Evolutionary conservation across 23 red algal species (phyloP).

Genomic region (Chondrus crispus): DNA sequence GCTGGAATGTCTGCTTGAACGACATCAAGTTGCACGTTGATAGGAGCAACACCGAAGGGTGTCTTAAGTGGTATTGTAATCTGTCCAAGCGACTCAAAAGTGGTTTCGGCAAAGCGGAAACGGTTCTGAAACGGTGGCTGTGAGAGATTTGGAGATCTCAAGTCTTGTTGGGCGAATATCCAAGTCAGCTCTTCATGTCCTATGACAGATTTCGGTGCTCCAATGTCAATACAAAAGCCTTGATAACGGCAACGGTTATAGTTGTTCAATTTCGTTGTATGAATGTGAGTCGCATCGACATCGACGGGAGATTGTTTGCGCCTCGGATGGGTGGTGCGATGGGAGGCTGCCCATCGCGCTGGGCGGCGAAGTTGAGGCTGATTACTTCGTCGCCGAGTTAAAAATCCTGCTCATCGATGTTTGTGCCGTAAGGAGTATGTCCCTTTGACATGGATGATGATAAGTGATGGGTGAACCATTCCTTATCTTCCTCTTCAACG

Average conservation of each 20-base stretch:
- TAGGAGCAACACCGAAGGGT: too few species aligned
- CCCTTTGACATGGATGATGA: neutral
- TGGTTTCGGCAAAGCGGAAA: too few species aligned
- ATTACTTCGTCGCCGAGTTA: neutral
- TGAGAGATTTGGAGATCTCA: neutral
- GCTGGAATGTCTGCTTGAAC: neutral
- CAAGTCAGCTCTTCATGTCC: neutral
- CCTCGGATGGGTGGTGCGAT: neutral
- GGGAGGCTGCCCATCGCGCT: neutral
- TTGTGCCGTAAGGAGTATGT: too few species aligned
- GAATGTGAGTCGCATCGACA: neutral
- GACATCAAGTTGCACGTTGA: too few species aligned
- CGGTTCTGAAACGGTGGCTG: neutral
- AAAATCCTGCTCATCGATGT: too few species aligned
- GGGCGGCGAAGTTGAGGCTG: constrained; percentile 7
- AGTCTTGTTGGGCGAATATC: neutral
- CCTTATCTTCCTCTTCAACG: neutral
- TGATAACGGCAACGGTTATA: neutral
- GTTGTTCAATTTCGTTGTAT: neutral
- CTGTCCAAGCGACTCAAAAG: too few species aligned
- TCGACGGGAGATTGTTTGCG: neutral
- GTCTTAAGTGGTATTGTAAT: too few species aligned
- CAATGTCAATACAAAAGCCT: neutral
- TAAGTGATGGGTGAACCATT: neutral
- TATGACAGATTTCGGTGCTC: neutral